Evolutionary conservation across 2,329 filamentous ascomycete genomes (phyloP).

Genomic region (Aspergillus luchuensis): DNA sequence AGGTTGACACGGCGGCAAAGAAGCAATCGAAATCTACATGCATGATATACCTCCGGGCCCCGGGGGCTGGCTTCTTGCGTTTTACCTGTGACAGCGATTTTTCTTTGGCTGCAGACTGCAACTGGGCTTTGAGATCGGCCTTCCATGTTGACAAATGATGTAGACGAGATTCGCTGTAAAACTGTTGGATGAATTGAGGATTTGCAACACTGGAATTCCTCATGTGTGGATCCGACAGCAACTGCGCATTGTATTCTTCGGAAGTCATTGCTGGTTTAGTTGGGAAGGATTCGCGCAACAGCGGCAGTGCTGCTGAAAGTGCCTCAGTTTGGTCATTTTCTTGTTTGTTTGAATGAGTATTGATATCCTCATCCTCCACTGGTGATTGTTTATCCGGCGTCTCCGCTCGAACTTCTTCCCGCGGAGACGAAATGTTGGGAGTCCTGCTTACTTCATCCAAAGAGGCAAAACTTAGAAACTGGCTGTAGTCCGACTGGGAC

Average conservation of each 20-base stretch:
- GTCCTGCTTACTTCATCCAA: slow-evolving; percentile 19
- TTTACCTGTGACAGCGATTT: slow-evolving; percentile 54
- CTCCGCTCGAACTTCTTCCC: neutral
- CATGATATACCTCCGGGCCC: slow-evolving; percentile 77
- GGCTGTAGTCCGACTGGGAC: slow-evolving; percentile 48
- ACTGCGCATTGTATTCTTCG: slow-evolving; percentile 85
- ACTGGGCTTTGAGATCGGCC: slow-evolving; percentile 83
- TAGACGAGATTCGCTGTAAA: slow-evolving; percentile 89
- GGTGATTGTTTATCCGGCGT: neutral
- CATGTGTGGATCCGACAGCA: slow-evolving; percentile 81
- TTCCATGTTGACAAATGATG: slow-evolving; percentile 98
- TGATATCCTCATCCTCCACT: neutral
- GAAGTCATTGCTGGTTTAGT: slow-evolving; percentile 65
- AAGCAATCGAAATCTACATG: slow-evolving; percentile 99
- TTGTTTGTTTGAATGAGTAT: neutral
- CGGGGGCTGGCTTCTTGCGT: slow-evolving; percentile 59
- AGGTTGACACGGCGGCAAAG: slow-evolving; percentile 89
- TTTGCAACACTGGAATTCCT: slow-evolving; percentile 89
- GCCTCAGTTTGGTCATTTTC: neutral
- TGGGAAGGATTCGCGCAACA: slow-evolving; percentile 20
- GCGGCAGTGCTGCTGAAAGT: neutral
- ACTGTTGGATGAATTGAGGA: slow-evolving; percentile 90
- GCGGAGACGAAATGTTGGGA: neutral
- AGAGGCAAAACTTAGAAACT: slow-evolving; percentile 38
- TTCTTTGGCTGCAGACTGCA: slow-evolving; percentile 78